These are phyloP conservation scores for Acanthamoeba castellanii DNA, from an alignment of 208 protist genomes.

Conservation along the genomic window DNA sequence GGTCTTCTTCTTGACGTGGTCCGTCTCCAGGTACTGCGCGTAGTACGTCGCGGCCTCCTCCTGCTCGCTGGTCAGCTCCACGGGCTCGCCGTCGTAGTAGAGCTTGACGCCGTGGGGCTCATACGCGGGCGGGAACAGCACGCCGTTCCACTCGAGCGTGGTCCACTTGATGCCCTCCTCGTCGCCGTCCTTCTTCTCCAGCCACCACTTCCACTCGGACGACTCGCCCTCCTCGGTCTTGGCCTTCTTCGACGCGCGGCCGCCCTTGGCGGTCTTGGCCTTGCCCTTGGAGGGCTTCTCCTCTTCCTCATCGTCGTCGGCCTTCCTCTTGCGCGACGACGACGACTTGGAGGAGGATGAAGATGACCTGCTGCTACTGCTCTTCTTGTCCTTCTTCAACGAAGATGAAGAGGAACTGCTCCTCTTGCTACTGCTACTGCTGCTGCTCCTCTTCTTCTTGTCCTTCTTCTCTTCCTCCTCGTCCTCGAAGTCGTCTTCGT, in stretches of 20 bases:
- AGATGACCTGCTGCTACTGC: constrained; percentile 19
- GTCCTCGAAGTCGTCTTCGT: constrained; percentile 68
- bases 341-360: not conserved
- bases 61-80: constrained; percentile 95
- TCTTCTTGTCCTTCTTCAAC: constrained; percentile 5
- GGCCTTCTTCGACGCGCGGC: constrained; percentile 54
- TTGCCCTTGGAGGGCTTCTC: constrained; percentile 35
- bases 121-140: constrained; percentile 98
- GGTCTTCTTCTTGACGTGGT: constrained; percentile 95
- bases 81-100: constrained; percentile 93
- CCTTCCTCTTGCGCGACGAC: constrained; percentile 64
- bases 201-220: constrained; percentile 73
- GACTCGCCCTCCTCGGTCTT: constrained; percentile 63
- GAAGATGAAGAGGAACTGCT: not conserved
- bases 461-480: constrained; percentile 27
- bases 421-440: not conserved
- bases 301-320: constrained; percentile 41
- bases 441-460: constrained; percentile 25
- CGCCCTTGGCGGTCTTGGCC: constrained; percentile 11
- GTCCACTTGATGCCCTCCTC: constrained; percentile 92
- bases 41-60: constrained; percentile 99
- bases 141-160: constrained; percentile 97
- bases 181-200: constrained; percentile 70
- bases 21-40: constrained; percentile 94
- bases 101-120: constrained; percentile 96